Conservation (phyloP, 2,329 filamentous ascomycete species). For the Emmonsiellopsis sp. region DNA sequence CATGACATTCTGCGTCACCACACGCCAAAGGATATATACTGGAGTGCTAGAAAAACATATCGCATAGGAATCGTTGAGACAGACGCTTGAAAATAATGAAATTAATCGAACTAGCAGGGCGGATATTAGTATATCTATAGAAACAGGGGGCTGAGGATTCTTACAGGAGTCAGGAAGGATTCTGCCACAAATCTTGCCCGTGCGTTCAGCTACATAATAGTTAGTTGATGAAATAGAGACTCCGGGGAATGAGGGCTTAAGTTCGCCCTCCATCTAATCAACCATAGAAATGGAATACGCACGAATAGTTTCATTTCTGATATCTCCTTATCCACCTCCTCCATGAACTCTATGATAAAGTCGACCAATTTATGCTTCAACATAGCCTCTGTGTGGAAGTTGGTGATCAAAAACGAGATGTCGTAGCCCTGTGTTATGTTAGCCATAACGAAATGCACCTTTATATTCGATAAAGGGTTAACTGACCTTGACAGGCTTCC, state of each 20-base stretch:
- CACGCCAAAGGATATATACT: conserved; percentile 1
- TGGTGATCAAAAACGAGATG: conserved; percentile 97
- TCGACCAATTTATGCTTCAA: conserved; percentile 98
- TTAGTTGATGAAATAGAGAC: conserved; percentile 22
- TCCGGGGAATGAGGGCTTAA: background rate
- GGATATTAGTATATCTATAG: conserved; percentile 6
- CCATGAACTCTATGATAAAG: conserved; percentile 99
- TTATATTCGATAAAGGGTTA: background rate
- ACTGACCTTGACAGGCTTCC: conserved; percentile 85
- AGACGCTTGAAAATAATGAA: background rate
- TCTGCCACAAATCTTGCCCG: conserved; percentile 95
- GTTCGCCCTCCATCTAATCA: background rate
- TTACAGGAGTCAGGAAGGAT: conserved; percentile 90
- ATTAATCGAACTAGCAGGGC: conserved; percentile 21
- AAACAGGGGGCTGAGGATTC: conserved; percentile 18
- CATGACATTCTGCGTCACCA: background rate
- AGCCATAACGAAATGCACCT: conserved; percentile 14
- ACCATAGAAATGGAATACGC: conserved; percentile 32
- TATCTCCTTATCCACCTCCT: conserved; percentile 99
- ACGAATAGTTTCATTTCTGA: conserved; percentile 99
- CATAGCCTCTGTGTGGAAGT: conserved; percentile 98
- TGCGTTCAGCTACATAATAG: conserved; percentile 66
- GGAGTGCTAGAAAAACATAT: background rate
- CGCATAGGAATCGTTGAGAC: background rate
- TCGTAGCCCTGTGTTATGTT: conserved; percentile 70